phyloP scores from a whole-genome alignment of 257 asterid species.

The Handroanthus guayacan region DNA sequence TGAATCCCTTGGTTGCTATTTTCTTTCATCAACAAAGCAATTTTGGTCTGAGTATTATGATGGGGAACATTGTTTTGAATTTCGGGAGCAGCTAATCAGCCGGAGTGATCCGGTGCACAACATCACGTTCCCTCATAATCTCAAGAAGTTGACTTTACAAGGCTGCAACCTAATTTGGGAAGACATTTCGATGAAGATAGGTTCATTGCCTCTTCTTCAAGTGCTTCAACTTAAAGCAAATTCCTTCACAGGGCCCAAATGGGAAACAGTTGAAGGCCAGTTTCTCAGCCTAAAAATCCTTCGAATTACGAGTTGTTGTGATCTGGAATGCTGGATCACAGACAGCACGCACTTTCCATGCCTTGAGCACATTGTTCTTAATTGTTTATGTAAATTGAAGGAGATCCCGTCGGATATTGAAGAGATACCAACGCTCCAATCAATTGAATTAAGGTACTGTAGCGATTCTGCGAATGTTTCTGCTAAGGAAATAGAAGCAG shows the following conservation, averaged over 20 bases:
- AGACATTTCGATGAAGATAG: neutral
- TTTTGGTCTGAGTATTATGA: too few relatives aligned
- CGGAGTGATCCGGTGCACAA: neutral
- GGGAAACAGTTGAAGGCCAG: slow-evolving; percentile 26
- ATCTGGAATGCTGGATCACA: slow-evolving; percentile 6
- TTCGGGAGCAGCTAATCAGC: neutral
- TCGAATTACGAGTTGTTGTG: neutral
- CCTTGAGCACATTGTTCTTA: slow-evolving; percentile 32
- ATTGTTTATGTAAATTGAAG: neutral
- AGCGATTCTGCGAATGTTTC: neutral
- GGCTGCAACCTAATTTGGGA: slow-evolving; percentile 16
- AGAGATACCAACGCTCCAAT: slow-evolving; percentile 17
- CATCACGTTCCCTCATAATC: neutral
- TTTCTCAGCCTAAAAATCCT: slow-evolving; percentile 7
- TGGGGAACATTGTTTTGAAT: neutral
- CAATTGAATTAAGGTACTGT: neutral
- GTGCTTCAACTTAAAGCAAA: neutral
- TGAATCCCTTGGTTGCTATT: neutral
- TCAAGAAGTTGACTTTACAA: slow-evolving; percentile 18
- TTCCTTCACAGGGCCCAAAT: slow-evolving; percentile 12
- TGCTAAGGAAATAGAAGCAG: slow-evolving; percentile 27
- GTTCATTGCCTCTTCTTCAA: slow-evolving; percentile 17
- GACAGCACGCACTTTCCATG: slow-evolving; percentile 36
- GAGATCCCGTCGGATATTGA: slow-evolving; percentile 36
- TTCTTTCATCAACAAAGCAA: neutral